phyloP scores from a whole-genome alignment of 1,284 basidiomycete species.

The Phellopilus nigrolimitatus region DNA sequence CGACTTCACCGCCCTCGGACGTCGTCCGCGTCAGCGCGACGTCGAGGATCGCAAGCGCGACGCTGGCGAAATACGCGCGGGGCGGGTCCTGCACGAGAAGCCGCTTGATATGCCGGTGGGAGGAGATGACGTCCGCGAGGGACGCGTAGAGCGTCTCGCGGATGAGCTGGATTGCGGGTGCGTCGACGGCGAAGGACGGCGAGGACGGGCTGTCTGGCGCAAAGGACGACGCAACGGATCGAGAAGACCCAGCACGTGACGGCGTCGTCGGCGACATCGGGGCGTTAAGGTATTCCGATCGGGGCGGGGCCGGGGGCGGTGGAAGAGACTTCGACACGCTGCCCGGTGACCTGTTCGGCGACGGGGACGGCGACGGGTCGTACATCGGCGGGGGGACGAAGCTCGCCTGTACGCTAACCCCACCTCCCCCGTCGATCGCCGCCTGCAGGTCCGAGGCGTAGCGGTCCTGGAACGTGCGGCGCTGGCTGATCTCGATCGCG shows the following conservation, averaged over 20 bases:
- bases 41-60: conserved; percentile 67
- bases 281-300: conserved; percentile 10
- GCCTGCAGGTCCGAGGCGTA: conserved; percentile 71
- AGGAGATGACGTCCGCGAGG: conserved; percentile 60
- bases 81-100: conserved; percentile 59
- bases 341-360: conserved; percentile 18
- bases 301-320: conserved; percentile 8
- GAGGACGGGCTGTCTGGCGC: conserved; percentile 23
- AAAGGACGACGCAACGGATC: conserved; percentile 21
- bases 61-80: conserved; percentile 71
- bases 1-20: conserved; percentile 4
- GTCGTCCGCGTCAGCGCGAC: conserved; percentile 41
- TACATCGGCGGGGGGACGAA: conserved; percentile 73
- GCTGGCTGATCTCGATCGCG: conserved; percentile 75
- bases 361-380: conserved; percentile 35
- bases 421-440: conserved; percentile 57
- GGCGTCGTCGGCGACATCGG: neutral
- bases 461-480: conserved; percentile 75
- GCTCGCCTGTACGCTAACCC: conserved; percentile 33
- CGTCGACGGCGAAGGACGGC: conserved; percentile 38
- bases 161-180: conserved; percentile 67
- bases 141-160: conserved; percentile 80
- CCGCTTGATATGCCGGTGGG: conserved; percentile 43
- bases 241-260: conserved; percentile 10
- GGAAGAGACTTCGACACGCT: conserved; percentile 5